Percentiles rank a stretch among this genome's conserved stretches.
Evolutionary conservation across 805 yeast genomes (phyloP).

Genomic region (Zygosaccharomyces kombuchaensis): DNA sequence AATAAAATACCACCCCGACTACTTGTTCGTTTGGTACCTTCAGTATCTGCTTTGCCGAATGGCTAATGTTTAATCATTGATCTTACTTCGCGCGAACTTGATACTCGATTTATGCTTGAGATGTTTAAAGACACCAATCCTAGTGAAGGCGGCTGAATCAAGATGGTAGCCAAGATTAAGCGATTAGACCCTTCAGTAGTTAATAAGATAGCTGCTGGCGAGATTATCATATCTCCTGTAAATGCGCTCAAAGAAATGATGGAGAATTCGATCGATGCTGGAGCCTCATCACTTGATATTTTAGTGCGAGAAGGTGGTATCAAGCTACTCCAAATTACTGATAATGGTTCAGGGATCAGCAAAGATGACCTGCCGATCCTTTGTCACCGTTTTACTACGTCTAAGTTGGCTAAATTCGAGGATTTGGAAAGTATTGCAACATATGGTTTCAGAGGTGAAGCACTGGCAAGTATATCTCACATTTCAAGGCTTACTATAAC

Average conservation of each 20-base stretch:
- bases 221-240: slow-evolving; percentile 87
- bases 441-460: slow-evolving; percentile 96
- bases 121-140: neutral
- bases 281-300: slow-evolving; percentile 67
- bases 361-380: slow-evolving; percentile 68
- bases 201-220: slow-evolving; percentile 95
- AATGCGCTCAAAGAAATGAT: slow-evolving; percentile 91
- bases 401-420: slow-evolving; percentile 69
- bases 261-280: slow-evolving; percentile 90
- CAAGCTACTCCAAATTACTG: slow-evolving; percentile 79
- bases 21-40: too few species aligned
- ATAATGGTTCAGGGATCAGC: slow-evolving; percentile 80
- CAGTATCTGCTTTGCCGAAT: neutral
- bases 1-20: too few species aligned
- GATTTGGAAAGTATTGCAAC: slow-evolving; percentile 70
- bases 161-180: slow-evolving; percentile 27
- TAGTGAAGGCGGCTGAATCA: slow-evolving; percentile 3
- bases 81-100: neutral
- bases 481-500: slow-evolving; percentile 76
- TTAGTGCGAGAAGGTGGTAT: slow-evolving; percentile 89
- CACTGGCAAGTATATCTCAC: slow-evolving; percentile 90
- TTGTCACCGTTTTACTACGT: slow-evolving; percentile 92
- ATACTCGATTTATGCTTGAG: neutral
- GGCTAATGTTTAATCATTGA: neutral
- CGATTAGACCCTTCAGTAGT: slow-evolving; percentile 68